A percentile compares a stretch with the other conserved stretches of the same genome.
Evolutionary conservation across 192 early-diverging fungal species (phyloP).

Genomic region (Entomortierella chlamydospora): DNA sequence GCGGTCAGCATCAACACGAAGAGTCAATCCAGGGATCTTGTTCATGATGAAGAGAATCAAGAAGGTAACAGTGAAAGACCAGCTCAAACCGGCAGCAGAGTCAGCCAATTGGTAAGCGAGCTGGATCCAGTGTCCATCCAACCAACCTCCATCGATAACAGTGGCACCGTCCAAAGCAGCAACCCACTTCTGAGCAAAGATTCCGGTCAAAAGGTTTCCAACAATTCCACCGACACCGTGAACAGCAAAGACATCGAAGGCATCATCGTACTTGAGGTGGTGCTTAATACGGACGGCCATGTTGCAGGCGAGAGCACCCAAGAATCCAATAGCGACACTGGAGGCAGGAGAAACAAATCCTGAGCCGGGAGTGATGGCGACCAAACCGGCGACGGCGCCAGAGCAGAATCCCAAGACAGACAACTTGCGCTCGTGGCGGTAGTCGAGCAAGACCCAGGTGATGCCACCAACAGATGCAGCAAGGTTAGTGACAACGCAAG

Average conservation of each 20-base stretch:
- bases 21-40: conserved; percentile 78
- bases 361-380: conserved; percentile 92
- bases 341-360: conserved; percentile 90
- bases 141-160: conserved; percentile 75
- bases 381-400: conserved; percentile 92
- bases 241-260: conserved; percentile 91
- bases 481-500: conserved; percentile 88
- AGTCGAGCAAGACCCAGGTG: conserved; percentile 87
- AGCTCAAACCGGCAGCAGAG: conserved; percentile 73
- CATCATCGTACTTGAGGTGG: conserved; percentile 88
- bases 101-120: conserved; percentile 84
- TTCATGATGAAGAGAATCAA: conserved; percentile 82
- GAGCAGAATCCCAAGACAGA: conserved; percentile 96
- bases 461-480: conserved; percentile 85
- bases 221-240: conserved; percentile 89
- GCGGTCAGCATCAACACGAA: conserved; percentile 80
- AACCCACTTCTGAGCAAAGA: conserved; percentile 88
- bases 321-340: conserved; percentile 82
- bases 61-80: conserved; percentile 81
- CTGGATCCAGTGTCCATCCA: conserved; percentile 75
- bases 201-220: conserved; percentile 89
- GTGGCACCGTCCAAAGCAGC: conserved; percentile 75
- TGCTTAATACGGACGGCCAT: conserved; percentile 86
- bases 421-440: conserved; percentile 81
- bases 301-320: conserved; percentile 84